Percentiles rank a stretch among this genome's conserved stretches.
phyloP scores from a whole-genome alignment of 140 eudicot genomes.

The Erigeron philadelphicus region DNA sequence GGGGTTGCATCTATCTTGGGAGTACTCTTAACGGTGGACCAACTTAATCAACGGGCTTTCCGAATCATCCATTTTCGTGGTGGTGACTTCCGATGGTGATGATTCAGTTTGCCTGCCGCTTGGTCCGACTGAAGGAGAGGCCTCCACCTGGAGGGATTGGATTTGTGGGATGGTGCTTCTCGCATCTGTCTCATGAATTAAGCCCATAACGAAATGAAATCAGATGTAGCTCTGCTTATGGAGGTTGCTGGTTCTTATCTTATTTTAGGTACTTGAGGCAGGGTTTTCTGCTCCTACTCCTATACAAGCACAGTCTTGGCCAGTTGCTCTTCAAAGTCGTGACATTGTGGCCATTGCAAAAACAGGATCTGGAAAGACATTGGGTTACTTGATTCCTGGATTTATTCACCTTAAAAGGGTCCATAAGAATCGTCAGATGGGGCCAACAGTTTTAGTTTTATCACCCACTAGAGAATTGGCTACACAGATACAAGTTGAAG shows the following conservation, averaged over 20 bases:
- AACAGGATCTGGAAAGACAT: constrained; percentile 96
- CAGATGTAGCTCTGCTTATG: constrained; percentile 36
- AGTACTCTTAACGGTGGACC: constrained; percentile 81
- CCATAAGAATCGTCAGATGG: constrained; percentile 69
- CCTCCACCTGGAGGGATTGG: constrained; percentile 48
- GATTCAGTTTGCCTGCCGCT: constrained; percentile 79
- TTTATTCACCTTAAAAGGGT: constrained; percentile 70
- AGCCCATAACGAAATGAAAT: constrained; percentile 31
- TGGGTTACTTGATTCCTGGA: constrained; percentile 94
- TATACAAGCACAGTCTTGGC: constrained; percentile 99
- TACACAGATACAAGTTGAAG: constrained; percentile 96
- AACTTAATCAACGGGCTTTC: constrained; percentile 65
- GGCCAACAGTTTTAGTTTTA: constrained; percentile 90
- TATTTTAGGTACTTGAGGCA: constrained; percentile 76
- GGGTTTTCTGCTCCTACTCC: constrained; percentile 96
- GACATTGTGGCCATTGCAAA: constrained; percentile 98
- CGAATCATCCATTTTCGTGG: constrained; percentile 77
- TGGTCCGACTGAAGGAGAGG: constrained; percentile 85
- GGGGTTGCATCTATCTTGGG: constrained; percentile 71
- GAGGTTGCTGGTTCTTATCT: constrained; percentile 34
- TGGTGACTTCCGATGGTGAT: constrained; percentile 66
- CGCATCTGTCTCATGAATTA: constrained; percentile 43
- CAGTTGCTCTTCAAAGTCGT: constrained; percentile 84
- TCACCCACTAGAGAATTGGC: constrained; percentile 98
- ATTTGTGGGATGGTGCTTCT: constrained; percentile 52